Conservation (phyloP, 2,329 filamentous ascomycete genomes). For the Penicillium capsulatum region DNA sequence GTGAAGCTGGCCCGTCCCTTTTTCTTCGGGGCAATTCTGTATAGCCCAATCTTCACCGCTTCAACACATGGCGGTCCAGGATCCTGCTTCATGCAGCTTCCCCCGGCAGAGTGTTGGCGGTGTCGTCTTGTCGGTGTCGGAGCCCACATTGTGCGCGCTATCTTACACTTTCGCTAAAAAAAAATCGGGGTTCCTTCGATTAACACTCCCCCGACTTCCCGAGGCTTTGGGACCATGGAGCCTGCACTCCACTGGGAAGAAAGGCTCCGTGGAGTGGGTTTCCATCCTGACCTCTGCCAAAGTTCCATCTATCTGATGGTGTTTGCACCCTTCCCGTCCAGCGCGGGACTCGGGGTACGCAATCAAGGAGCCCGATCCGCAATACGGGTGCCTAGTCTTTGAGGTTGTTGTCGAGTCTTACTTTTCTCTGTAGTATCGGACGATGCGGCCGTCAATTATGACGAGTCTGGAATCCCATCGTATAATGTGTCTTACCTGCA, state of each 20-base stretch:
- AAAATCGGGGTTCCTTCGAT: conserved; percentile 15
- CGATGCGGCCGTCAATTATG: too few relatives aligned
- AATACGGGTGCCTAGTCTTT: too few relatives aligned
- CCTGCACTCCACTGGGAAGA: conserved; percentile 8
- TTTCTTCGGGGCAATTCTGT: not conserved
- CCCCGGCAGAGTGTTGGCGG: not conserved
- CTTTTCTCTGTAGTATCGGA: too few relatives aligned
- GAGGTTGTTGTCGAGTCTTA: too few relatives aligned
- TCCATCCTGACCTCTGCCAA: not conserved
- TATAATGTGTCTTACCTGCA: not conserved
- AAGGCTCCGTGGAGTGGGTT: not conserved
- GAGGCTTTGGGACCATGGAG: conserved; percentile 9
- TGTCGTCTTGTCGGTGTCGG: conserved; percentile 1
- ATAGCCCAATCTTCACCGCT: conserved; percentile 20
- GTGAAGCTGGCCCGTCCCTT: conserved; percentile 12
- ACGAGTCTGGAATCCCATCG: too few relatives aligned
- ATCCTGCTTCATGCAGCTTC: not conserved
- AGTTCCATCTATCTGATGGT: too few relatives aligned
- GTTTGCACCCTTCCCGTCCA: too few relatives aligned
- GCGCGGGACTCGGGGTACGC: too few relatives aligned
- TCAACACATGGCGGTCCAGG: conserved; percentile 9
- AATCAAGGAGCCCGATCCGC: too few relatives aligned
- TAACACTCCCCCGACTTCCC: conserved; percentile 11
- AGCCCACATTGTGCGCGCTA: conserved; percentile 20
- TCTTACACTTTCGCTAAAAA: conserved; percentile 24